Base-by-base conservation (phyloP, 768 basidiomycete genomes). In the Mrakia gelida region DNA sequence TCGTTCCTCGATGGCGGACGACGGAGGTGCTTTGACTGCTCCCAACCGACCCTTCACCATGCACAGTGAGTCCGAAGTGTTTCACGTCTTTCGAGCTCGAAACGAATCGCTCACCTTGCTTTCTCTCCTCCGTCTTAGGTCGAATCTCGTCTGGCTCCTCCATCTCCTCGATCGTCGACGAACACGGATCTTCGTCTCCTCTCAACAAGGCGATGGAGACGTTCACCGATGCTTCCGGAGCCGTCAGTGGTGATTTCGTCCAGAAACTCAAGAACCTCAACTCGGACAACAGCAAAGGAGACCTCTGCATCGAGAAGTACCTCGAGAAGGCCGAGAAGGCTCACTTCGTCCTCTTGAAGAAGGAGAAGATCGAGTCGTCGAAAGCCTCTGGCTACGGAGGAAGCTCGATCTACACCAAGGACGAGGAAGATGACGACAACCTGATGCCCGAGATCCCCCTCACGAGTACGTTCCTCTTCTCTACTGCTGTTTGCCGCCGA, bases 121-220 rank as follows among this genome's bases (percentile, higher is more conserved):
- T 45, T 45, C 15, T 45, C 45, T 45, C 7, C 11, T 13, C 79
- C 93, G 93, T 0, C 95, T 96, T 84, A 92, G 92, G 73, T 61
- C 88, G 94, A 10, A 88, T 89, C 15, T 90, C 91, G 0, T 95
- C 94, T 28, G 59, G 1, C 89, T 91, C 30, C 93, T 95, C 82
- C 93, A 95, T 96, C 77, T 90, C 91, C 13, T 91, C 92, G 3
- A 94, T 96, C 72, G 91, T 94, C 32, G 93, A 95, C 80, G 94
- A 96, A 81, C 96, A 96, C 86, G 87, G 87, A 0, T 92, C 92
- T 79, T 94, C 81, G 4, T 84, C 95, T 26, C 94, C 95, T 11
- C 86, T 96, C 79, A 97, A 97, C 86, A 96, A 95, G 85, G 93
- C 94, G 92, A 79, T 79, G 78, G 78, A 79, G 68, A 79, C 78